Evolutionary conservation across 1,284 basidiomycete genomes (phyloP).

Genomic region (Cutaneotrichosporon mucoides): DNA sequence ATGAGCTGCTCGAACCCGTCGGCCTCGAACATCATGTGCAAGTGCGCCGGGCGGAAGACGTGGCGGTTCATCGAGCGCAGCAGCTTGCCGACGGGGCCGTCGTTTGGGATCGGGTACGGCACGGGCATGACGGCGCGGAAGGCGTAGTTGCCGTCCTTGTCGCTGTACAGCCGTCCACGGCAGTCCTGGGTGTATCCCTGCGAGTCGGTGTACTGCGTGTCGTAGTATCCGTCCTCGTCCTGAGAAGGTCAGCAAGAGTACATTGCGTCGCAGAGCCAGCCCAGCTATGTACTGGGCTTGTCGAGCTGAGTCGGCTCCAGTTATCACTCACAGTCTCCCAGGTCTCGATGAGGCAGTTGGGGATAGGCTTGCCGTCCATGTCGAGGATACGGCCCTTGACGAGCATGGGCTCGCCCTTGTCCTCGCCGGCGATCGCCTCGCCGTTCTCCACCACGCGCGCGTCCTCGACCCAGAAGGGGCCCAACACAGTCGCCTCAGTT

Average conservation of each 20-base stretch:
- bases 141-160: constrained; percentile 62
- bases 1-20: constrained; percentile 67
- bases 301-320: no score
- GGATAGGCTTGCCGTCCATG: constrained; percentile 63
- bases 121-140: constrained; percentile 74
- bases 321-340: constrained; percentile 65
- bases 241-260: neutral
- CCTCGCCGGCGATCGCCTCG: constrained; percentile 68
- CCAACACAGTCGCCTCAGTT: constrained; percentile 72
- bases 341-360: constrained; percentile 67
- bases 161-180: constrained; percentile 64
- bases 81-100: constrained; percentile 70
- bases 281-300: no score
- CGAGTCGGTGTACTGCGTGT: constrained; percentile 62
- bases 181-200: constrained; percentile 60
- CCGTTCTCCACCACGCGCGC: constrained; percentile 57
- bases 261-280: neutral
- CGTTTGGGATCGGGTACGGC: constrained; percentile 73
- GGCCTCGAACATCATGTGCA: constrained; percentile 66
- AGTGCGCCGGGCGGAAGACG: constrained; percentile 70
- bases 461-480: constrained; percentile 80
- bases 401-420: constrained; percentile 75
- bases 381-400: constrained; percentile 67
- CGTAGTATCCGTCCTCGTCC: constrained; percentile 59
- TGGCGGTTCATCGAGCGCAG: constrained; percentile 62